Evolutionary conservation across 371 early-diverging fungal species (phyloP), one percentile per base, ranked within the genome.

Genomic region (Mucor velutinosus): DNA sequence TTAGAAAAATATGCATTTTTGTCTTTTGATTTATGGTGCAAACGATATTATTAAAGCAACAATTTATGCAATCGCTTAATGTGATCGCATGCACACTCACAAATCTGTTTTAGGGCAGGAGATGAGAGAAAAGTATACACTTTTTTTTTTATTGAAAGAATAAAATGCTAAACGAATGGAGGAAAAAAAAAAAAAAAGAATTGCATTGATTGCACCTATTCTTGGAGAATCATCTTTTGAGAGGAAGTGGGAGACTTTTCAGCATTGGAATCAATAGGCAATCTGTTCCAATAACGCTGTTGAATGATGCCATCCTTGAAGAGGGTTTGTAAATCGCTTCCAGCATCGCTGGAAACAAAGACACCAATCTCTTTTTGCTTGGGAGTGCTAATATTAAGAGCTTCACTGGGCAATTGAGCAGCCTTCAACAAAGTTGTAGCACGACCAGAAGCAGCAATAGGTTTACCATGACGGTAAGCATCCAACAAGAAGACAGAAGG

Each of bases 231-330:
- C 27, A 27, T 27, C 12, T 51, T 51, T 53, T 53, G 10, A 21
- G 53, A 5, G 5, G 53, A 25, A 6, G 53, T 53, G 14, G 53
- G 27, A 11, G 53, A 53, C 25, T 11, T 53, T 25, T 14, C 27
- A 53, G 53, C 53, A 53, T 53, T 53, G 53, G 62, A 60, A 65
- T 78, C 81, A 17, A 75, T n/a, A 55, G 81, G 77, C 17, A 76
- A 66, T 51, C 77, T 65, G 25, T 58, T 53, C 81, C 81, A 81
- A 71, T 75, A 78, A 32, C 77, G 69, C 49, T 78, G 81, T n/a
- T 71, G 51, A 1, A 76, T 55, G 12, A 81, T 62, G 27, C 76
- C 78, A 21, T 71, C 59, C 43, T 75, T 53, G 21, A 71, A 71
- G 1, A n/a, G 4, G 6, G 15, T 12, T 33, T 55, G 6, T 23